These are phyloP conservation scores for Populus nigra DNA, from an alignment of 345 rosid genomes.

Conservation along the genomic window DNA sequence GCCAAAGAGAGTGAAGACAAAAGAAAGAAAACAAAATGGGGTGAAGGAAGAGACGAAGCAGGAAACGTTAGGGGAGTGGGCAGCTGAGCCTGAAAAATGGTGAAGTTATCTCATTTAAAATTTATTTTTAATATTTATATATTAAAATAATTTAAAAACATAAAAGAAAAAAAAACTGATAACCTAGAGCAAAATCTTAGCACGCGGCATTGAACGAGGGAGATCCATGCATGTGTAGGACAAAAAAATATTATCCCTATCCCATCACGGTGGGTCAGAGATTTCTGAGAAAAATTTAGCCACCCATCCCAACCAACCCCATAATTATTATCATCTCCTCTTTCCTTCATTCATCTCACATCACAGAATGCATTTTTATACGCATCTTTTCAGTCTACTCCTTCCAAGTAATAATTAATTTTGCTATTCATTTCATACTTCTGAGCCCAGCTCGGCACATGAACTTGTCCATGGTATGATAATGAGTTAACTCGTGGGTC, in stretches of 20 bases:
- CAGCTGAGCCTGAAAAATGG: not conserved
- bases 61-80: not conserved
- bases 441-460: too few relatives aligned
- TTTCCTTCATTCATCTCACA: not conserved
- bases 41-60: too few relatives aligned
- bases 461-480: too few relatives aligned
- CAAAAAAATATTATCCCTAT: not conserved
- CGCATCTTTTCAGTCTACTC: too few relatives aligned
- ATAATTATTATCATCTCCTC: not conserved
- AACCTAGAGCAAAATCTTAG: conserved; percentile 10
- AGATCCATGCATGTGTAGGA: conserved; percentile 6
- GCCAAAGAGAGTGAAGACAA: not conserved
- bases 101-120: not conserved
- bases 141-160: too few relatives aligned
- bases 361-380: too few relatives aligned
- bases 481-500: too few relatives aligned
- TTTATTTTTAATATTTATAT: too few relatives aligned
- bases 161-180: not conserved
- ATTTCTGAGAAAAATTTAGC: not conserved
- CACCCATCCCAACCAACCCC: not conserved
- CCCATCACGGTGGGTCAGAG: conserved; percentile 6
- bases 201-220: conserved; percentile 29
- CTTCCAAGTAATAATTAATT: too few relatives aligned
- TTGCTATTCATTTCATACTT: too few relatives aligned
- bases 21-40: not conserved